phyloP scores from a whole-genome alignment of 2,329 filamentous ascomycete species.

The Phialemonium atrogriseum region DNA sequence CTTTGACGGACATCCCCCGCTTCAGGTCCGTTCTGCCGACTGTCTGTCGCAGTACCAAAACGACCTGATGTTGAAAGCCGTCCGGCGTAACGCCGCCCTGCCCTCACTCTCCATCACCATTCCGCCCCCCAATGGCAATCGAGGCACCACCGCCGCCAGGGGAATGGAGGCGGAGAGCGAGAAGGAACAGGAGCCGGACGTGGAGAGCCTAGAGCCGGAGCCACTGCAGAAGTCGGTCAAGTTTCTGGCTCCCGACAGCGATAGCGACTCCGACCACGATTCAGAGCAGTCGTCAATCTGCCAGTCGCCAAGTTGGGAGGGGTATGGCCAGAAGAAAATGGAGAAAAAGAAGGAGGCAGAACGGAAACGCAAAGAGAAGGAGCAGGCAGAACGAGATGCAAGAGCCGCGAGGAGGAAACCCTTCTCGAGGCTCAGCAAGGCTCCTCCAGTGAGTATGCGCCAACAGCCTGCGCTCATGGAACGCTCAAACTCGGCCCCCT shows the following conservation, averaged over 20 bases:
- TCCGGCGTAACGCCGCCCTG: constrained; percentile 11
- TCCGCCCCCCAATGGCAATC: constrained; percentile 11
- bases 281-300: constrained; percentile 45
- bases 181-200: constrained; percentile 6
- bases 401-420: constrained; percentile 27
- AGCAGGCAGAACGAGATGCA: constrained; percentile 27
- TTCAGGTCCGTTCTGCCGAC: constrained; percentile 16
- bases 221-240: constrained; percentile 30
- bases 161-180: constrained; percentile 12
- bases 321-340: constrained; percentile 43
- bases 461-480: constrained; percentile 11
- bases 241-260: constrained; percentile 24
- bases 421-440: constrained; percentile 29
- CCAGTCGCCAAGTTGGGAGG: constrained; percentile 55
- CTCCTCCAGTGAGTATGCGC: constrained; percentile 17
- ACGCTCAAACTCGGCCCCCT: constrained; percentile 9
- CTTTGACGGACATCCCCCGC: constrained; percentile 12
- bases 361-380: constrained; percentile 33
- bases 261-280: constrained; percentile 18
- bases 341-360: constrained; percentile 38
- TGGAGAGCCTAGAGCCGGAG: constrained; percentile 14
- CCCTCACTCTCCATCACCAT: constrained; percentile 23
- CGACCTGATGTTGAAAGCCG: constrained; percentile 15
- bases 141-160: constrained; percentile 5
- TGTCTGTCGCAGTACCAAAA: constrained; percentile 13